These are phyloP conservation scores for Incumbomyces lentus DNA, from an alignment of 2,329 filamentous ascomycete genomes.

Conservation along the genomic window DNA sequence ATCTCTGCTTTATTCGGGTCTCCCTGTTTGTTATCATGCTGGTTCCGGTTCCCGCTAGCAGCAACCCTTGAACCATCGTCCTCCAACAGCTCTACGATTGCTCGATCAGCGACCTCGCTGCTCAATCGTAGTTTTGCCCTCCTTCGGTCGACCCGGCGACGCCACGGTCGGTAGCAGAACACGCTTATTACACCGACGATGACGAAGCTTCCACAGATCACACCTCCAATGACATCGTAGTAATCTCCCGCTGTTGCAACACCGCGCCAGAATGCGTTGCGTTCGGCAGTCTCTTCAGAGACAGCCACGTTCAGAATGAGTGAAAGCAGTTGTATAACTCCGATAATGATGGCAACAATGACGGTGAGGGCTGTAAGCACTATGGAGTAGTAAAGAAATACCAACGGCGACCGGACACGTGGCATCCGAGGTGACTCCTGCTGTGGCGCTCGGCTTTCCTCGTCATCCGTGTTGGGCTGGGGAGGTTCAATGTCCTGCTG, in stretches of 20 bases:
- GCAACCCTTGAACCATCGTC: background rate
- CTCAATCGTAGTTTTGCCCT: slow-evolving; percentile 11
- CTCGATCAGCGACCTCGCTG: background rate
- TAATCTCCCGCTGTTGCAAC: slow-evolving; percentile 65
- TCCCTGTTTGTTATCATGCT: too few relatives aligned
- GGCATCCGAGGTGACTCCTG: background rate
- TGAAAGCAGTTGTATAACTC: slow-evolving; percentile 71
- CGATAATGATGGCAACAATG: slow-evolving; percentile 73
- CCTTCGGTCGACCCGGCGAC: slow-evolving; percentile 43
- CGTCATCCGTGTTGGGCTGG: slow-evolving; percentile 8
- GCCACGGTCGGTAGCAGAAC: slow-evolving; percentile 70
- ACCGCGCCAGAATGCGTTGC: slow-evolving; percentile 80
- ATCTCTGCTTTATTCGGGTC: too few relatives aligned
- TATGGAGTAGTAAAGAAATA: slow-evolving; percentile 87
- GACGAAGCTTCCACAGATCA: slow-evolving; percentile 76
- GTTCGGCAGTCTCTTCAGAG: slow-evolving; percentile 33
- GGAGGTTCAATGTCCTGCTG: slow-evolving; percentile 31
- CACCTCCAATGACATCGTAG: slow-evolving; percentile 76
- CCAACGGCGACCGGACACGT: slow-evolving; percentile 70
- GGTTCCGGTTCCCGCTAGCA: too few relatives aligned
- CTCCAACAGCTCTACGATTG: background rate
- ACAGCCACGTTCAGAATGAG: slow-evolving; percentile 66
- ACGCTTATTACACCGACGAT: slow-evolving; percentile 65
- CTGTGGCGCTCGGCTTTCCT: slow-evolving; percentile 2
- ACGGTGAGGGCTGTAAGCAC: slow-evolving; percentile 77